phyloP scores from a whole-genome alignment of 2,329 filamentous ascomycete species.

The Emmonsiellopsis sp. region DNA sequence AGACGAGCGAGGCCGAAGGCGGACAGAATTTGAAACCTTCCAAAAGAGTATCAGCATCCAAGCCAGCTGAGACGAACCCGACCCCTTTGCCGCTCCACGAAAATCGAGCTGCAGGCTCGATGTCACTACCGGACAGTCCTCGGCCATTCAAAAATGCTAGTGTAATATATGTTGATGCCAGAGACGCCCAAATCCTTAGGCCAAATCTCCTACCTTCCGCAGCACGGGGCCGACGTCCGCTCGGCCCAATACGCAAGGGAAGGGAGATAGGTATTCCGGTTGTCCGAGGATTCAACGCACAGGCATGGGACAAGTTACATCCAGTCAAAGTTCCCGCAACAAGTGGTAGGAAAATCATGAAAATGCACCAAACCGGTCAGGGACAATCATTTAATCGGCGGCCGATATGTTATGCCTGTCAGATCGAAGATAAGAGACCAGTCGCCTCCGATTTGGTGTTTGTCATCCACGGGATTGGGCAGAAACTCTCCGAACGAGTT shows the following conservation, averaged over 20 bases:
- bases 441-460: slow-evolving; percentile 80
- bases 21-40: slow-evolving; percentile 27
- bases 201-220: slow-evolving; percentile 75
- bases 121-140: slow-evolving; percentile 34
- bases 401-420: slow-evolving; percentile 47
- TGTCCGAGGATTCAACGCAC: slow-evolving; percentile 78
- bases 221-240: slow-evolving; percentile 72
- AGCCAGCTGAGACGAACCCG: slow-evolving; percentile 3
- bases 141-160: slow-evolving; percentile 65
- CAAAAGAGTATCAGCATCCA: slow-evolving; percentile 1
- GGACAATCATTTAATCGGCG: slow-evolving; percentile 15
- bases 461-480: slow-evolving; percentile 90
- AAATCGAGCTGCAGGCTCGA: slow-evolving; percentile 34
- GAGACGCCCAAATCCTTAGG: slow-evolving; percentile 74
- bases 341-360: slow-evolving; percentile 34
- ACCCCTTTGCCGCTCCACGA: slow-evolving; percentile 18
- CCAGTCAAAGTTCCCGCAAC: slow-evolving; percentile 38
- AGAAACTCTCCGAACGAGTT: slow-evolving; percentile 88
- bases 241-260: slow-evolving; percentile 77
- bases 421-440: slow-evolving; percentile 53
- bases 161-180: slow-evolving; percentile 75
- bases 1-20: slow-evolving; percentile 27
- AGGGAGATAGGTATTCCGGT: slow-evolving; percentile 75
- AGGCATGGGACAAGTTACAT: slow-evolving; percentile 66
- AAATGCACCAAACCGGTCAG: slow-evolving; percentile 27